Conservation (phyloP, 768 basidiomycete genomes). For the Mycena maculata region DNA sequence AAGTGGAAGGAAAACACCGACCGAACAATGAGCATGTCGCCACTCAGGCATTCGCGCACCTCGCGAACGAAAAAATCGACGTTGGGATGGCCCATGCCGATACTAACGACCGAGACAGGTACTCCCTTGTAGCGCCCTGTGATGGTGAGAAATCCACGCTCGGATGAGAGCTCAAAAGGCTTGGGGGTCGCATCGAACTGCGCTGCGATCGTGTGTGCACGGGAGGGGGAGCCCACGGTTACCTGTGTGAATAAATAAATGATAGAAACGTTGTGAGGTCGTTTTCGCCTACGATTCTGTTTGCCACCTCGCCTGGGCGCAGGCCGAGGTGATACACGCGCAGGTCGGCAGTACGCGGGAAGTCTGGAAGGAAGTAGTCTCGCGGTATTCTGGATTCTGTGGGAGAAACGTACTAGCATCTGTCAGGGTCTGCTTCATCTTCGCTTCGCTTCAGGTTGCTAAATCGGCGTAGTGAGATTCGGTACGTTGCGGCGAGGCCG, state of each 20-base stretch:
- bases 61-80: slow-evolving; percentile 90
- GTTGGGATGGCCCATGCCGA: slow-evolving; percentile 87
- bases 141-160: slow-evolving; percentile 81
- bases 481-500: slow-evolving; percentile 5
- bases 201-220: slow-evolving; percentile 69
- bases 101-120: slow-evolving; percentile 79
- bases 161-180: slow-evolving; percentile 73
- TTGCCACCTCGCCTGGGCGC: slow-evolving; percentile 81
- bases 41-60: slow-evolving; percentile 76
- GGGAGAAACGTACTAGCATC: slow-evolving; percentile 66
- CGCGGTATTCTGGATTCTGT: slow-evolving; percentile 15
- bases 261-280: neutral
- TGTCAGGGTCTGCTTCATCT: slow-evolving; percentile 71
- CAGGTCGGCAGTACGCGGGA: slow-evolving; percentile 77
- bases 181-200: slow-evolving; percentile 69
- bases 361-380: slow-evolving; percentile 59
- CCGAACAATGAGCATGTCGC: slow-evolving; percentile 68
- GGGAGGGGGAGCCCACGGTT: slow-evolving; percentile 79
- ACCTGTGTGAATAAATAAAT: slow-evolving; percentile 47
- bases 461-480: slow-evolving; percentile 14
- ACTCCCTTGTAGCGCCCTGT: slow-evolving; percentile 73
- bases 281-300: slow-evolving; percentile 72
- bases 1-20: slow-evolving; percentile 38
- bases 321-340: slow-evolving; percentile 86
- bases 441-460: slow-evolving; percentile 15